These are phyloP conservation scores for Thielaviopsis ethacetica DNA, from an alignment of 2,329 filamentous ascomycete genomes.

Conservation along the genomic window DNA sequence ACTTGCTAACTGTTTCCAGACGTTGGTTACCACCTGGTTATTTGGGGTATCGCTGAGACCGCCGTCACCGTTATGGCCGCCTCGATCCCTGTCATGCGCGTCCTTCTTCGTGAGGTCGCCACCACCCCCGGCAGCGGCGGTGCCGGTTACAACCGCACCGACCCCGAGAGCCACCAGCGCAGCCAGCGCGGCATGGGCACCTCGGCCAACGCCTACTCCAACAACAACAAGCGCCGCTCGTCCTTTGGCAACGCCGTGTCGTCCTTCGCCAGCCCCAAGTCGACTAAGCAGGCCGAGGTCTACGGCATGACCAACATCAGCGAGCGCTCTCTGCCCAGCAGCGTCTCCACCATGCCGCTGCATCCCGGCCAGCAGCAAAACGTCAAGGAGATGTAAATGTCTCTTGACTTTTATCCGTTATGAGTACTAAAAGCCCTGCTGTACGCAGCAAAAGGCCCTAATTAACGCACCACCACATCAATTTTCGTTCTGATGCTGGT, in stretches of 20 bases:
- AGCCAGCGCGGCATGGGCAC: constrained; percentile 1
- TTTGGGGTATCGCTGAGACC: constrained; percentile 13
- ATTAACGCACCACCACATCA: background rate
- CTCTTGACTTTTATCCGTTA: background rate
- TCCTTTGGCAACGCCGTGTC: constrained; percentile 6
- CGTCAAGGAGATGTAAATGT: constrained; percentile 4
- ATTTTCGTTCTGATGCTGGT: background rate
- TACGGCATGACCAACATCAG: constrained; percentile 12
- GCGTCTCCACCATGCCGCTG: constrained; percentile 10
- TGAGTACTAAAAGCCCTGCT: background rate
- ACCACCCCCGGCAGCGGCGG: constrained; percentile 6
- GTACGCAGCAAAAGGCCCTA: background rate
- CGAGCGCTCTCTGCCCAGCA: constrained; percentile 7
- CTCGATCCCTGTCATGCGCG: constrained; percentile 15
- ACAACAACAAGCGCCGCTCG: constrained; percentile 6
- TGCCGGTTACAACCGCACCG: constrained; percentile 9
- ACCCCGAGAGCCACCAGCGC: constrained; percentile 3
- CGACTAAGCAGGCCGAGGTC: constrained; percentile 10
- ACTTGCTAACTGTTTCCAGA: background rate
- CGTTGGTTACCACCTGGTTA: constrained; percentile 8
- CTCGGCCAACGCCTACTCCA: constrained; percentile 4
- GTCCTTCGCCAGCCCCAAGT: background rate
- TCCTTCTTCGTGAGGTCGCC: constrained; percentile 13
- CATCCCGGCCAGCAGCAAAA: constrained; percentile 4
- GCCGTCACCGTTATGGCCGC: constrained; percentile 14